Percentiles rank a stretch among this genome's conserved stretches.
Evolutionary conservation across 495 filamentous ascomycete genomes (phyloP).

Genomic region (Talaromyces ruber): DNA sequence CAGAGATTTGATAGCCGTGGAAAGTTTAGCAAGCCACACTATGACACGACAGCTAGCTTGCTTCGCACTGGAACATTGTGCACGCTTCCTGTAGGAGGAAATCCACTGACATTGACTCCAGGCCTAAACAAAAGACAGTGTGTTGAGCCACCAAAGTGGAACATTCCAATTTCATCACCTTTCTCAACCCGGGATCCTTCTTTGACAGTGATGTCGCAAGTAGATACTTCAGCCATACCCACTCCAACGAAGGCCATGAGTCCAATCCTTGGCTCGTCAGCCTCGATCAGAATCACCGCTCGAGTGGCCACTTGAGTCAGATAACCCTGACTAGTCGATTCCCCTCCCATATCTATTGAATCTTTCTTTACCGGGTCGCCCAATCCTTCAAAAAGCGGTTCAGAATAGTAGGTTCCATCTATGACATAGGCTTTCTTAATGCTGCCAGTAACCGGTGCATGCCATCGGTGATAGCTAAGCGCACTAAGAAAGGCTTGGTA

Average conservation of each 20-base stretch:
- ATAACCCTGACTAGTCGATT: slow-evolving; percentile 40
- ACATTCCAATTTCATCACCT: slow-evolving; percentile 64
- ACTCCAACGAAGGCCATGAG: slow-evolving; percentile 57
- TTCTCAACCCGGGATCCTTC: slow-evolving; percentile 53
- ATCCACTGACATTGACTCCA: neutral
- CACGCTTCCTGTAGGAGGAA: no score
- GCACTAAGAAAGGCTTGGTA: slow-evolving; percentile 62
- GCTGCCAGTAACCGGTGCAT: slow-evolving; percentile 51
- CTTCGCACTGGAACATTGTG: no score
- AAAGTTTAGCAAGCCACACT: no score
- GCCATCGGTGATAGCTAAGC: slow-evolving; percentile 64
- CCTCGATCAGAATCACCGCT: slow-evolving; percentile 59
- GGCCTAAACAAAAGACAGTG: slow-evolving; percentile 51
- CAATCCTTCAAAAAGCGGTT: slow-evolving; percentile 46
- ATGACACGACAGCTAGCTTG: no score
- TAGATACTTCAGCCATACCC: slow-evolving; percentile 65
- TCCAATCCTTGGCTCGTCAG: slow-evolving; percentile 54
- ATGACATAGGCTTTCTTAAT: slow-evolving; percentile 46
- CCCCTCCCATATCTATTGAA: neutral
- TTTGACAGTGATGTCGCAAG: slow-evolving; percentile 57
- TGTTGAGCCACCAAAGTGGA: slow-evolving; percentile 63
- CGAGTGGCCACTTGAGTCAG: slow-evolving; percentile 49
- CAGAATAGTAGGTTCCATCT: slow-evolving; percentile 62
- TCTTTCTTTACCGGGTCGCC: slow-evolving; percentile 23
- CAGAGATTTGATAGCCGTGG: no score